Base-by-base conservation (phyloP, 2,329 filamentous ascomycete species). In the Zasmidium angulare region DNA sequence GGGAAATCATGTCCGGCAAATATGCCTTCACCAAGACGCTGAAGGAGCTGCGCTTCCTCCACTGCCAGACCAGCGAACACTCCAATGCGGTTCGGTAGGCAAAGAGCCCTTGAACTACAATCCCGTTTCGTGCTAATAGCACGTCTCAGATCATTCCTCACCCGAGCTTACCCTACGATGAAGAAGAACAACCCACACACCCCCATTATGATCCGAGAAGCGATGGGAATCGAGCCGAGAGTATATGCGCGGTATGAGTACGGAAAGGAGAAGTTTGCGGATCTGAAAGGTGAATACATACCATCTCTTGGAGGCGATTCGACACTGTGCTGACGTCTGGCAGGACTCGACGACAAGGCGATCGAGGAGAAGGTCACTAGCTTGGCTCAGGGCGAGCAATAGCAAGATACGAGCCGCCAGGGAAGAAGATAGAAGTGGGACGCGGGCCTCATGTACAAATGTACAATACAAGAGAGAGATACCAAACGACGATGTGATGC, bases 151-250 rank as follows among this genome's bases (percentile, higher is more conserved):
- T 88, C 89, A 26, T 99, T 99, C 80, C 84, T 99, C 67, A 89
- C 88, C 66, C 87, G 91, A 75, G 88, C 92, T 67, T 99, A 99
- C 78, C 95, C 95, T 50, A 95, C 90, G 61, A 98, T 99, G 93
- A 99, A 99, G 87, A 96, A 96, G 84, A 90, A 93, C 84, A 99
- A 99, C 82, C 95, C 95, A 58, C 82, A 90, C 77, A 93, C 85
- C 51, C 95, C 95, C 56, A 98, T 99, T 78, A 82, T 99, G 82
- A 87, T 99, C 72, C 90, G 95, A 74, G 95, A 98, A 82, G 95
- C 93, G 55, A 81, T 86, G 69, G 91, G 90, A 72, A 91, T 90
- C 56, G 81, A 89, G 75, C 93, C 95, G 65, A 89, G 86, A 77
- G 86, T 99, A 65, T 98, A 89, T 78, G 93, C 93, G 68, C 85